Evolutionary conservation across 768 basidiomycete genomes (phyloP), one percentile per base, ranked within the genome.

Genomic region (Fomitopsis serialis): DNA sequence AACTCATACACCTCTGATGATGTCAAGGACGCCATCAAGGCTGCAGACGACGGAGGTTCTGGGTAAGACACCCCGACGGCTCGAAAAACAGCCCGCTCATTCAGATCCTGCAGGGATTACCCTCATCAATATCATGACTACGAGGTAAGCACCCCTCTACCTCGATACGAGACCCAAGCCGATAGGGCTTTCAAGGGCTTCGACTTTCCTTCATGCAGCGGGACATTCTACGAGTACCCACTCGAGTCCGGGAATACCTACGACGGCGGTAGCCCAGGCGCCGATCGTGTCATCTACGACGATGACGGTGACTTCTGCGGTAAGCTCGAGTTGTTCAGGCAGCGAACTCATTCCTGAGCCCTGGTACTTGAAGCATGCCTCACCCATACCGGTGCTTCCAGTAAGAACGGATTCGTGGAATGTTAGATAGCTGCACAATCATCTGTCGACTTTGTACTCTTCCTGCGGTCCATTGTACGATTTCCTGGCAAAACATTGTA

Each of bases 201-300:
- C 55, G 55, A 49, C 19, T 60, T 62, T 50, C 58, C 63, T 13
- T 59, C 61, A 2, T 65, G 64, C 57, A 23, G 43, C 5, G 62
- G 62, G 7, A 44, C 48, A 8, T 63, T 59, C 54, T 61, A 54
- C 19, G 61, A 66, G 54, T 66, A 58, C 52, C 63, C 61, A 22
- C 54, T 67, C n/a, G 52, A 62, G 52, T 45, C 53, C 12, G 57
- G 61, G 22, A 22, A 53, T 12, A 57, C 58, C 27, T 68, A 68
- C 57, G 57, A 46, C 24, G 62, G 64, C 27, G 66, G 59, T 12
- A 62, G 60, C 48, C 63, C 66, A 27, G 66, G 65, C 9, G 65
- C 68, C 25, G 67, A 69, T 54, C 60, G 66, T 10, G 60, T 70
- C 34, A 64, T 62, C 36, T 62, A 57, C 45, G 59, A 62, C 43